A percentile compares a stretch with the other conserved stretches of the same genome.
These are phyloP conservation scores for Aspergillus carlsbadensis DNA, from an alignment of 495 filamentous ascomycete species.

Conservation along the genomic window DNA sequence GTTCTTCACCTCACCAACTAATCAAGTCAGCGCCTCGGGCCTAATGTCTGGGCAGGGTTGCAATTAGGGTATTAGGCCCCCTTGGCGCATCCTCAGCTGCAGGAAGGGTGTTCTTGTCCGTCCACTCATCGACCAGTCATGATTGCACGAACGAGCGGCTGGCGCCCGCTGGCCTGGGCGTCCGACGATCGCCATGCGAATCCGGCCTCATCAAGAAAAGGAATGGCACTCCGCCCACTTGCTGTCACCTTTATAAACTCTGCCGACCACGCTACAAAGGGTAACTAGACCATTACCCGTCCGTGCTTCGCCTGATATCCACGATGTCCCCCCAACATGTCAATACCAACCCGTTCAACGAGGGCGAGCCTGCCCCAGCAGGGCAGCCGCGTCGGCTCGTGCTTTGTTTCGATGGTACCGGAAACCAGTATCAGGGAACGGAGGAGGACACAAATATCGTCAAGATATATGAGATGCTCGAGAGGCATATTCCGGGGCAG, in stretches of 20 bases:
- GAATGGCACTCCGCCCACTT: not conserved
- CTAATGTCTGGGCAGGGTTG: not conserved
- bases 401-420: constrained; percentile 21
- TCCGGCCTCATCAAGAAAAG: not conserved
- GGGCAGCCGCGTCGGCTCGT: constrained; percentile 15
- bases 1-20: not conserved
- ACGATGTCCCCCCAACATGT: not conserved
- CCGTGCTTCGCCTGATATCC: not conserved
- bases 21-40: not conserved
- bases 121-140: constrained; percentile 3
- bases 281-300: not conserved
- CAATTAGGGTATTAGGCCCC: not conserved
- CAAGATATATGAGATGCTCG: constrained; percentile 19
- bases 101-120: not conserved
- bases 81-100: not conserved
- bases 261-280: not conserved
- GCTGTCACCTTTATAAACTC: not conserved
- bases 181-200: constrained; percentile 2
- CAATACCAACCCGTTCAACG: not conserved
- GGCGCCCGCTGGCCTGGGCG: constrained; percentile 7
- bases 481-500: constrained; percentile 8
- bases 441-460: constrained; percentile 19
- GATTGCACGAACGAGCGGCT: constrained; percentile 4
- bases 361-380: not conserved
- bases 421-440: constrained; percentile 14